Percentiles rank a stretch among this genome's conserved stretches.
Evolutionary conservation across 108 stramenopile species (phyloP).

Genomic region (Licmophora abbreviata): DNA sequence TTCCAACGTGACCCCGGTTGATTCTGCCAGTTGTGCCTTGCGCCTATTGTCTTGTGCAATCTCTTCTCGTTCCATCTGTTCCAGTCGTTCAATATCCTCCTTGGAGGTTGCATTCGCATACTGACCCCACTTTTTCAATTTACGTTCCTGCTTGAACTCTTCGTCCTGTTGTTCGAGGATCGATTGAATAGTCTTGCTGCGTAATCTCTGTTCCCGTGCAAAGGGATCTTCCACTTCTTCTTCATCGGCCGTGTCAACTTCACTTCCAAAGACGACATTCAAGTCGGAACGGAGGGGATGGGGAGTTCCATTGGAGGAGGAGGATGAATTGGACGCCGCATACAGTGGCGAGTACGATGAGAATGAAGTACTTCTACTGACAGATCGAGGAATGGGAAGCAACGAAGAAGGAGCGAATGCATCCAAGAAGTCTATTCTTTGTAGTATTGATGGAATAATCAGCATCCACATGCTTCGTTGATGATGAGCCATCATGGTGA

Average conservation of each 20-base stretch:
- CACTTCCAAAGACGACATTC: constrained; percentile 12
- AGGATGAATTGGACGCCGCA: no score
- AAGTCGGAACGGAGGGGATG: constrained; percentile 6
- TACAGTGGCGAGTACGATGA: no score
- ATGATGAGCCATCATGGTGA: no score
- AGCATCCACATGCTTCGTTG: no score
- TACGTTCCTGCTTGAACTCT: constrained; percentile 52
- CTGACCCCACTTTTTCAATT: constrained; percentile 48
- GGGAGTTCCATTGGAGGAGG: no score
- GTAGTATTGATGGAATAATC: no score
- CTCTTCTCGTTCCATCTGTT: constrained; percentile 31
- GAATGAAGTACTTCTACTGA: no score
- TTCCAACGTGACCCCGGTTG: constrained; percentile 41
- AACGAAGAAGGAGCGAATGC: no score
- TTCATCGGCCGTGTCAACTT: constrained; percentile 5
- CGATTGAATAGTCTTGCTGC: constrained; percentile 29
- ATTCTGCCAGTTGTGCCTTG: constrained; percentile 40
- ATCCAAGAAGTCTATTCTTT: no score
- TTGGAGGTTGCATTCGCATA: constrained; percentile 48
- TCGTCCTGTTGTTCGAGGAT: constrained; percentile 51
- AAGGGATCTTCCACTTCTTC: constrained; percentile 9
- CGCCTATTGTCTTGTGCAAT: constrained; percentile 38
- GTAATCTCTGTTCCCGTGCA: background rate
- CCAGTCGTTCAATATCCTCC: constrained; percentile 42
- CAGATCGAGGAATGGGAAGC: no score